Conservation (phyloP, 1,139 yeast species). For the Saccharomyces pastorianus region DNA sequence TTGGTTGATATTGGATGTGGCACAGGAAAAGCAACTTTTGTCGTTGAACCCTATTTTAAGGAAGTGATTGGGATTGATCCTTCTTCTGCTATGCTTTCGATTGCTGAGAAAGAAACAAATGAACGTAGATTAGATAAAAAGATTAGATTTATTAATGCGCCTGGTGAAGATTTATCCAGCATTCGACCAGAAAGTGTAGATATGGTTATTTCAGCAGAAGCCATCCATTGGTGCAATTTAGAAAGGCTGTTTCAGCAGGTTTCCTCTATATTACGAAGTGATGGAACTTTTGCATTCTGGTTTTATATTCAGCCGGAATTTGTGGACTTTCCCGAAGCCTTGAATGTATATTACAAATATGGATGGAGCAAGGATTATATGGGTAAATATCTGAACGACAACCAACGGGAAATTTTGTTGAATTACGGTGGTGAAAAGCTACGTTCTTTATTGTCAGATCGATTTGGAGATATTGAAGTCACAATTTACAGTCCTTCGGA, state of each 20-base stretch:
- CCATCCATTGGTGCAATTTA: constrained; percentile 68
- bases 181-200: constrained; percentile 40
- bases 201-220: constrained; percentile 62
- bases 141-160: constrained; percentile 21
- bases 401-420: constrained; percentile 50
- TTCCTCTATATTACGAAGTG: constrained; percentile 43
- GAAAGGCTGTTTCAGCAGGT: constrained; percentile 45
- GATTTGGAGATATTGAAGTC: constrained; percentile 35
- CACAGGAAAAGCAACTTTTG: constrained; percentile 64
- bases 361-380: constrained; percentile 36
- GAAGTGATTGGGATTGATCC: constrained; percentile 59
- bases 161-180: constrained; percentile 32
- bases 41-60: constrained; percentile 36
- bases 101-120: constrained; percentile 34
- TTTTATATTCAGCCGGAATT: constrained; percentile 58
- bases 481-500: constrained; percentile 35
- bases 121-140: constrained; percentile 9
- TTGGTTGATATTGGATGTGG: constrained; percentile 76
- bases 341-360: constrained; percentile 32
- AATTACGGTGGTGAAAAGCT: constrained; percentile 32
- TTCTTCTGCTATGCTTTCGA: constrained; percentile 51
- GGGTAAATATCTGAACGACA: constrained; percentile 66
- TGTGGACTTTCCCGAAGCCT: constrained; percentile 18
- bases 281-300: constrained; percentile 69
- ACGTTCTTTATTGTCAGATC: constrained; percentile 33